Conservation (phyloP, 2,329 filamentous ascomycete species). For the Colletotrichum eleusines region DNA sequence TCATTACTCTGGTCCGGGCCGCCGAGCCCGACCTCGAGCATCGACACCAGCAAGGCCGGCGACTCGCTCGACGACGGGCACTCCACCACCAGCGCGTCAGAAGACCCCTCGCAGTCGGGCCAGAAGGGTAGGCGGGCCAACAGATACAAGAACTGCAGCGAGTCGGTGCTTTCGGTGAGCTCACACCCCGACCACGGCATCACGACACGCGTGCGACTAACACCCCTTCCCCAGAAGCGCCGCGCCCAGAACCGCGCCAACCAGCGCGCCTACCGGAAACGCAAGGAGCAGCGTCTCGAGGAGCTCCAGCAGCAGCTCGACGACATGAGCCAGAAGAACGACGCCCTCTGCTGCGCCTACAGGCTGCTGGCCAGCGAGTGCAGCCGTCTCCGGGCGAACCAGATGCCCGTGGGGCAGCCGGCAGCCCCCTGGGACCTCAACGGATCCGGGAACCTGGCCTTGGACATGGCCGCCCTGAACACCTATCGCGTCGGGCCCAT, state of each 20-base stretch:
- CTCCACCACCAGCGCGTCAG: constrained; percentile 20
- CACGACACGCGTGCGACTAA: constrained; percentile 9
- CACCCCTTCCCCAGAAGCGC: constrained; percentile 24
- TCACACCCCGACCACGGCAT: neutral
- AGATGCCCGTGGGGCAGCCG: constrained; percentile 14
- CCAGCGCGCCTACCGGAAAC: constrained; percentile 40
- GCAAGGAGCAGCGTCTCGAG: constrained; percentile 35
- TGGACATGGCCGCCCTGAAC: constrained; percentile 31
- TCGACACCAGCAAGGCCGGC: constrained; percentile 29
- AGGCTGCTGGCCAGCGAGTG: constrained; percentile 34
- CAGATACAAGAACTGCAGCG: constrained; percentile 42
- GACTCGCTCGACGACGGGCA: constrained; percentile 34
- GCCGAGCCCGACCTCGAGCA: constrained; percentile 36
- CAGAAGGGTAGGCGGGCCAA: constrained; percentile 35
- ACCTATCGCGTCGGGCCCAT: constrained; percentile 14
- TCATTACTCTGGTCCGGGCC: constrained; percentile 36
- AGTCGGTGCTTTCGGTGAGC: constrained; percentile 38
- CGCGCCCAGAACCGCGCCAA: constrained; percentile 39
- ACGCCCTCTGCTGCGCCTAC: constrained; percentile 39
- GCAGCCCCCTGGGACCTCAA: constrained; percentile 17
- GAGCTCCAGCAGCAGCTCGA: constrained; percentile 38
- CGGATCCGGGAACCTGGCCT: constrained; percentile 6
- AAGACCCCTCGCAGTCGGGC: constrained; percentile 8
- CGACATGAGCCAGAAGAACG: constrained; percentile 39
- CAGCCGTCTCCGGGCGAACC: constrained; percentile 25